Percentiles rank a stretch among this genome's conserved stretches.
These are phyloP conservation scores for Kalanchoe fedtschenkoi DNA, from an alignment of 164 flowering plant genomes.

Conservation along the genomic window DNA sequence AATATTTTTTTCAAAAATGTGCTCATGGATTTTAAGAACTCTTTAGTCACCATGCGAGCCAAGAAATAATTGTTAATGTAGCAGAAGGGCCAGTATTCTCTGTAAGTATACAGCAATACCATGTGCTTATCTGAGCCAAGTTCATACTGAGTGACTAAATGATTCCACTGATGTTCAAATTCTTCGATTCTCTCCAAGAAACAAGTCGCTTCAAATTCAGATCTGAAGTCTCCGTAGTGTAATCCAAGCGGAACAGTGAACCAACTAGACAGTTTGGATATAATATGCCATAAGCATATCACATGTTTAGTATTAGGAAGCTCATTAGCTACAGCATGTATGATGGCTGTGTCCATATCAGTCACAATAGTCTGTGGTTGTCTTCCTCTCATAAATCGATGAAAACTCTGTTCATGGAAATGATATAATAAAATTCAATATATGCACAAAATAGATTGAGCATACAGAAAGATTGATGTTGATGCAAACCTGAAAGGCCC, in stretches of 20 bases:
- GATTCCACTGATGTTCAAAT: conserved; percentile 54
- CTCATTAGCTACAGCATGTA: conserved; percentile 36
- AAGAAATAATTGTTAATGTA: conserved; percentile 18
- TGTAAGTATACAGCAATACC: conserved; percentile 32
- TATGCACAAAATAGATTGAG: not conserved
- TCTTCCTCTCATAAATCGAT: conserved; percentile 48
- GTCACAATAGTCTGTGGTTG: conserved; percentile 52
- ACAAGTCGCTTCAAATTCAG: conserved; percentile 42
- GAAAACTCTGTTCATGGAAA: conserved; percentile 31
- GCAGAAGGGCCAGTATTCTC: conserved; percentile 32
- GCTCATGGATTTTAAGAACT: conserved; percentile 31
- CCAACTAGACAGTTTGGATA: conserved; percentile 52
- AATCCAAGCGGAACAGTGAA: conserved; percentile 42
- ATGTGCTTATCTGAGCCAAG: conserved; percentile 52
- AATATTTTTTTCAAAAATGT: conserved; percentile 38
- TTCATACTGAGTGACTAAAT: conserved; percentile 44
- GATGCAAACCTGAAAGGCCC: conserved; percentile 53
- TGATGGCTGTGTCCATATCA: conserved; percentile 46
- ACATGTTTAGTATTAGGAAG: conserved; percentile 54
- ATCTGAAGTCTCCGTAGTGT: conserved; percentile 38
- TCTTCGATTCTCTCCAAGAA: conserved; percentile 38
- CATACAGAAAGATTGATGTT: not conserved
- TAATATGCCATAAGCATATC: conserved; percentile 28
- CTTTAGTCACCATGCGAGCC: conserved; percentile 30
- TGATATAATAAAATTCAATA: not conserved